Evolutionary conservation across 106 monocot genomes (phyloP), one percentile per base, ranked within the genome.

Genomic region (Phalaenopsis equestris): DNA sequence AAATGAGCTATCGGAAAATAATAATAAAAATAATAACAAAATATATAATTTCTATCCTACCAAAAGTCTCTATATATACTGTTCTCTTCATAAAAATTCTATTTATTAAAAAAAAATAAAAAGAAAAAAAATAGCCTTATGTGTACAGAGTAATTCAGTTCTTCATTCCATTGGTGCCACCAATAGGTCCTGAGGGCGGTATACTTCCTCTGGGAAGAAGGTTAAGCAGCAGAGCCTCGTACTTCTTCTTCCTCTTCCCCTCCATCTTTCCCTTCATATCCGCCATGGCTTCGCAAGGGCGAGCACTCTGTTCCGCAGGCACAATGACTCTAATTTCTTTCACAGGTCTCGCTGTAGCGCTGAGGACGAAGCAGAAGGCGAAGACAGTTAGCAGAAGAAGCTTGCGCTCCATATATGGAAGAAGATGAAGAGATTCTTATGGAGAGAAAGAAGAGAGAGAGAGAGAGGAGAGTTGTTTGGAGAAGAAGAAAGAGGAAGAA

Each of bases 181-280:
- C 48, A 2, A 30, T 77, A 3, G 82, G 77, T 10, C 65, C 82
- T 2, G 82, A 82, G 19, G 82, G 67, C 1, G 82, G 77, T 18
- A 58, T 2, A 0, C 37, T 23, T 6, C 82, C 82, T 39, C 67
- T 65, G 3, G 82, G 82, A 2, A 82, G 48, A 49, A 82, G 77
- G 52, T 77, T 82, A 55, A 82, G 82, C 24, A 82, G 24, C 82
- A 82, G 23, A n/a, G 75, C 48, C 38, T 42, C 67, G n/a, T 82
- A 75, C 14, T 81, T 75, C 64, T 3, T 47, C 16, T 2, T 10
- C 43, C 6, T 52, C 67, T 41, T 19, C 41, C 15, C 11, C 10
- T 72, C 41, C 37, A 2, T 3, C 55, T 80, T 55, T 18, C 12
- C 9, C 38, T 24, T 11, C 46, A 24, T 39, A 46, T 39, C 56